These are phyloP conservation scores for Populus tomentosa DNA, from an alignment of 441 rosid species.

Conservation along the genomic window DNA sequence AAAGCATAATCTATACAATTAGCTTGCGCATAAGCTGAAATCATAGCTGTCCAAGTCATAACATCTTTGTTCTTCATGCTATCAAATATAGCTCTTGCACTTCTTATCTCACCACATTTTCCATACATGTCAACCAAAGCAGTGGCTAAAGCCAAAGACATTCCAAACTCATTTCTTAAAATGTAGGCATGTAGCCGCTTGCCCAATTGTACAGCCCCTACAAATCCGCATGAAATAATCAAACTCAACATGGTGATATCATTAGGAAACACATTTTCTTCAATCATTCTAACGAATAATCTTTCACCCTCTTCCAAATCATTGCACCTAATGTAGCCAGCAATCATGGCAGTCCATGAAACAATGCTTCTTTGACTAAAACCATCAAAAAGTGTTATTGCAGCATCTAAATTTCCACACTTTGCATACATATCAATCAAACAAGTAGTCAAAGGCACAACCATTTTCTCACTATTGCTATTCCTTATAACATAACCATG, in stretches of 20 bases:
- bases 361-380: slow-evolving; percentile 30
- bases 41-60: slow-evolving; percentile 34
- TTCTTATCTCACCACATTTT: slow-evolving; percentile 29
- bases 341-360: slow-evolving; percentile 46
- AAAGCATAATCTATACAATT: slow-evolving; percentile 24
- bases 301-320: slow-evolving; percentile 25
- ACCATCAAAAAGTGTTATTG: slow-evolving; percentile 29
- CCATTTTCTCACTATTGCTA: slow-evolving; percentile 24
- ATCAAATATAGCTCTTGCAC: slow-evolving; percentile 36
- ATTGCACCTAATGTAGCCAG: slow-evolving; percentile 37
- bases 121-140: slow-evolving; percentile 53
- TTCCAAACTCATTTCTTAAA: slow-evolving; percentile 21
- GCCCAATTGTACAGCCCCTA: slow-evolving; percentile 27
- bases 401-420: slow-evolving; percentile 32
- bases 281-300: slow-evolving; percentile 34
- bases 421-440: slow-evolving; percentile 51
- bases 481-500: slow-evolving; percentile 42
- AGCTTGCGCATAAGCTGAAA: slow-evolving; percentile 43
- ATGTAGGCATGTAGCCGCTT: slow-evolving; percentile 36
- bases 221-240: slow-evolving; percentile 35
- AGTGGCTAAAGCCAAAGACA: slow-evolving; percentile 25
- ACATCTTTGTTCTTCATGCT: slow-evolving; percentile 28
- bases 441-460: slow-evolving; percentile 27
- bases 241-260: slow-evolving; percentile 38
- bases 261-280: slow-evolving; percentile 30